phyloP scores from a whole-genome alignment of 768 basidiomycete species.

The Gyrodon lividus region DNA sequence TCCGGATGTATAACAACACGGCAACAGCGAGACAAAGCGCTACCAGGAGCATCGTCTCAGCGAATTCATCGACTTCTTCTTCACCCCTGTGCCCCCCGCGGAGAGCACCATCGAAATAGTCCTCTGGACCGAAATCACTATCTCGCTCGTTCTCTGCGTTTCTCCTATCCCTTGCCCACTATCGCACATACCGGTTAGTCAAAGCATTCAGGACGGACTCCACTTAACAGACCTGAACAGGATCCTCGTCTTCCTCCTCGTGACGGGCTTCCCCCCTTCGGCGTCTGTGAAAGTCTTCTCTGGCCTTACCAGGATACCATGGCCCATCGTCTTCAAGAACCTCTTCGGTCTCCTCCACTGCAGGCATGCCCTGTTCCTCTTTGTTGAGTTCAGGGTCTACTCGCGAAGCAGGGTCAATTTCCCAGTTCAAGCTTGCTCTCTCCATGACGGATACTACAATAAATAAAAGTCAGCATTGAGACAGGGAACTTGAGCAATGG shows the following conservation, averaged over 20 bases:
- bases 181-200: slow-evolving; percentile 13
- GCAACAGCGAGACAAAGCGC: slow-evolving; percentile 72
- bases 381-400: neutral
- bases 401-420: slow-evolving; percentile 23
- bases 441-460: slow-evolving; percentile 25
- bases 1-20: slow-evolving; percentile 73
- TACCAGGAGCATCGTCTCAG: slow-evolving; percentile 78
- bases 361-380: slow-evolving; percentile 6
- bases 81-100: slow-evolving; percentile 62
- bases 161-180: slow-evolving; percentile 80
- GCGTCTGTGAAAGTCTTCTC: slow-evolving; percentile 70
- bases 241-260: slow-evolving; percentile 64
- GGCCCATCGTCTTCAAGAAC: slow-evolving; percentile 50
- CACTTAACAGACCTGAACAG: slow-evolving; percentile 55
- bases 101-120: slow-evolving; percentile 72
- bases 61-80: slow-evolving; percentile 66
- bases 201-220: neutral
- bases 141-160: slow-evolving; percentile 72
- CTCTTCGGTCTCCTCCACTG: slow-evolving; percentile 28
- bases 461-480: slow-evolving; percentile 8
- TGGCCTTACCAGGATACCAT: slow-evolving; percentile 84
- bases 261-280: slow-evolving; percentile 40
- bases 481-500: too few species aligned
- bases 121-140: slow-evolving; percentile 75
- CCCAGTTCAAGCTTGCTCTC: slow-evolving; percentile 17